A percentile compares a stretch with the other conserved stretches of the same genome.
Evolutionary conservation across 78 protist genomes (phyloP).

Genomic region (Polysphondylium violaceum): DNA sequence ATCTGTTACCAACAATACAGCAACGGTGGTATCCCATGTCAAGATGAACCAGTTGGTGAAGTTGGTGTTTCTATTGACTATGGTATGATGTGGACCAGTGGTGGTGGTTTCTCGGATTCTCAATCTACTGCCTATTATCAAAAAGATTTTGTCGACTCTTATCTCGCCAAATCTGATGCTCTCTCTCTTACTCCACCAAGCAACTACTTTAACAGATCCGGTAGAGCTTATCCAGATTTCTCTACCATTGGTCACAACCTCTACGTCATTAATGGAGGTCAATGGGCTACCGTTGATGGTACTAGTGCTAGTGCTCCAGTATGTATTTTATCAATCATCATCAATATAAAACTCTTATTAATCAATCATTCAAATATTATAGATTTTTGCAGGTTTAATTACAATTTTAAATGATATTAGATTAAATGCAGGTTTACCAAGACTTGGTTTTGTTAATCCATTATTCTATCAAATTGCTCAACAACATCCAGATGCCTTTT

Average conservation of each 20-base stretch:
- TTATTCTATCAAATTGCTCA: slow-evolving; percentile 50
- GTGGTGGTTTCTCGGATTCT: slow-evolving; percentile 87
- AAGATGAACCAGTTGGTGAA: slow-evolving; percentile 34
- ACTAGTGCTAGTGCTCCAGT: slow-evolving; percentile 68
- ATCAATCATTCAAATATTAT: slow-evolving; percentile 30
- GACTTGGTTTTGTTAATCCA: slow-evolving; percentile 82
- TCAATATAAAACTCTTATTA: too few relatives aligned
- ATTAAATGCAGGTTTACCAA: slow-evolving; percentile 35
- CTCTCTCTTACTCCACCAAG: slow-evolving; percentile 49
- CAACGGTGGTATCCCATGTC: slow-evolving; percentile 17
- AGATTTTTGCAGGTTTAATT: slow-evolving; percentile 67
- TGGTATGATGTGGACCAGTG: slow-evolving; percentile 75
- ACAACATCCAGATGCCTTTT: slow-evolving; percentile 72
- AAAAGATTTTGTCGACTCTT: slow-evolving; percentile 44
- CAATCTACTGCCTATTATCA: slow-evolving; percentile 77
- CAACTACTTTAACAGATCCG: slow-evolving; percentile 65
- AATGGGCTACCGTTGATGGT: slow-evolving; percentile 51
- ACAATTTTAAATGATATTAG: slow-evolving; percentile 71
- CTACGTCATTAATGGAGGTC: slow-evolving; percentile 46
- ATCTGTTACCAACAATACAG: slow-evolving; percentile 14
- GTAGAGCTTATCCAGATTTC: slow-evolving; percentile 92
- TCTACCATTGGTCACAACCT: slow-evolving; percentile 73
- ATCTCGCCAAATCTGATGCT: slow-evolving; percentile 18
- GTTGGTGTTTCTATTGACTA: slow-evolving; percentile 58
- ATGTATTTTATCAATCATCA: too few relatives aligned